Conservation (phyloP, 257 asterid genomes). For the Solanum infundibuliforme region DNA sequence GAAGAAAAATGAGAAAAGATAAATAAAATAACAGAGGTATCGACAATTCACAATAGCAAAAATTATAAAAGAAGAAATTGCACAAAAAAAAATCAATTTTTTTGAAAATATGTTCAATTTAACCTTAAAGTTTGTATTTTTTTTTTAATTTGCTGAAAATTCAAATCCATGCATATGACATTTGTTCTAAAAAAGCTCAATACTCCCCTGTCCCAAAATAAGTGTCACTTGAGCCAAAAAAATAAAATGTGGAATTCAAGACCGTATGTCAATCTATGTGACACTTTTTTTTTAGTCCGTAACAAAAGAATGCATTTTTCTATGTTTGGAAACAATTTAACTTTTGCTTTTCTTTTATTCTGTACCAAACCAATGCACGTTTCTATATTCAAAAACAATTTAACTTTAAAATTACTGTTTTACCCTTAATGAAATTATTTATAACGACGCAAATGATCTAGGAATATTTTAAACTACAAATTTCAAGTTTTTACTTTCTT, state of each 20-base stretch:
- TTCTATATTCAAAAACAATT: not conserved
- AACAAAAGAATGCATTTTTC: not conserved
- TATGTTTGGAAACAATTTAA: not conserved
- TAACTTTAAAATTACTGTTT: not conserved
- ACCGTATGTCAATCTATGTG: not conserved
- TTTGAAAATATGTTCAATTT: not conserved
- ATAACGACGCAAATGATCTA: rapidly evolving
- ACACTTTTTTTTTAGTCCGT: not conserved
- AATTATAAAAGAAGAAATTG: not conserved
- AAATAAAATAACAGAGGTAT: not conserved
- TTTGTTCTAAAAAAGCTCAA: not conserved
- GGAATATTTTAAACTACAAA: not conserved
- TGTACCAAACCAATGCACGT: not conserved
- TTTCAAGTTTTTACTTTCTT: not conserved
- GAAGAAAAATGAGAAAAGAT: not conserved
- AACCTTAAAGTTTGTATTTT: not conserved
- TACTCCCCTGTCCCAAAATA: not conserved
- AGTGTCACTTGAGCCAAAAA: not conserved
- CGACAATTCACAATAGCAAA: not conserved
- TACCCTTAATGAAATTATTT: not conserved
- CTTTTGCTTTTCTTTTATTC: too few relatives aligned
- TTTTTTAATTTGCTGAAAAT: not conserved
- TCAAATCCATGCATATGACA: not conserved
- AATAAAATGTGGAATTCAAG: not conserved
- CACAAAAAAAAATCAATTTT: not conserved